Conservation (phyloP, 148 eudicot species). For the Vaccinium myrtillus region DNA sequence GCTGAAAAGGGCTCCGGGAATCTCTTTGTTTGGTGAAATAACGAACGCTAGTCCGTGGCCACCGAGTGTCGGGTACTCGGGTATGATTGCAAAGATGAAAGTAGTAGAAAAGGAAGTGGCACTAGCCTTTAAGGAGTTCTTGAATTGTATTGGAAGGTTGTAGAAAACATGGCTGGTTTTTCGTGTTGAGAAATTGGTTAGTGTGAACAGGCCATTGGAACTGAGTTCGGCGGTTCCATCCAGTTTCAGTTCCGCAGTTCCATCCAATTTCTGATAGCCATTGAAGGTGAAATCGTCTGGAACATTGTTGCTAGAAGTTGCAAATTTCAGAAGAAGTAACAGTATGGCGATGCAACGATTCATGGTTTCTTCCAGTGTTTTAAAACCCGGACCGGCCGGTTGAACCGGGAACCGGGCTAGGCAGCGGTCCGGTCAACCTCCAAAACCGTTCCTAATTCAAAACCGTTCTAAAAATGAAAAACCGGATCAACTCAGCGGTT, state of each 20-base stretch:
- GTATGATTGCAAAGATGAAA: not conserved
- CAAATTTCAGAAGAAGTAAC: not conserved
- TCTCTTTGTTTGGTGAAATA: conserved; percentile 18
- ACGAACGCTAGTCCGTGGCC: conserved; percentile 26
- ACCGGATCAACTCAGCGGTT: too few species aligned
- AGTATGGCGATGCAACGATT: not conserved
- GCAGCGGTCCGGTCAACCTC: too few species aligned
- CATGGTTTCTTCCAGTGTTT: not conserved
- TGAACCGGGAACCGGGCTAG: too few species aligned
- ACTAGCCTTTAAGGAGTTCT: not conserved
- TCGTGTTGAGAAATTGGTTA: too few species aligned
- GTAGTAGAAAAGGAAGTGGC: not conserved
- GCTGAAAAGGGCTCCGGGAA: not conserved
- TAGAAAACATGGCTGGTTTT: not conserved
- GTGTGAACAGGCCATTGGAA: not conserved
- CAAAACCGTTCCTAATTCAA: too few species aligned
- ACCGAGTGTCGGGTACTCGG: not conserved
- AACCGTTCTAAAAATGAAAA: too few species aligned
- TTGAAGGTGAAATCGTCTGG: not conserved
- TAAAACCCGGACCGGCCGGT: too few species aligned
- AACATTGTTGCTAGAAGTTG: not conserved
- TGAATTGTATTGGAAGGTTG: not conserved
- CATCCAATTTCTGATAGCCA: not conserved
- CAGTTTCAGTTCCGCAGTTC: not conserved
- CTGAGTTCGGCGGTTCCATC: not conserved